A percentile compares a stretch with the other conserved stretches of the same genome.
Evolutionary conservation across 371 early-diverging fungal genomes (phyloP).

Genomic region (Aphelidium insulamus): DNA sequence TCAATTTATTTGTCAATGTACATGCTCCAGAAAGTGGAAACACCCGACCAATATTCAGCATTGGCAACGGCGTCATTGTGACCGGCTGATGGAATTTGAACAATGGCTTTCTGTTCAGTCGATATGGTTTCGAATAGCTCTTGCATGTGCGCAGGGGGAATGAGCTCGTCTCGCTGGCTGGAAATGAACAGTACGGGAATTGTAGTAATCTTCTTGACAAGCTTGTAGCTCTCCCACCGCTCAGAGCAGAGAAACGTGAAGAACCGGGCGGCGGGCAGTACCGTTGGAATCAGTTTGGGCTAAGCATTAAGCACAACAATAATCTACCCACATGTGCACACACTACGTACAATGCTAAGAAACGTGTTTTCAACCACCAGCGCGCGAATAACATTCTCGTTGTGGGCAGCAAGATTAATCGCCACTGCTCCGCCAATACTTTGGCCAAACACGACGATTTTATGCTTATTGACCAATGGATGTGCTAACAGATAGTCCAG

Average conservation of each 20-base stretch:
- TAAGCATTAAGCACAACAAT: constrained; percentile 5
- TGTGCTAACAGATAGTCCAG: constrained; percentile 55
- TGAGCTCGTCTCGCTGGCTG: constrained; percentile 58
- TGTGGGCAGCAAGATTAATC: constrained; percentile 53
- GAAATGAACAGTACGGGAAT: constrained; percentile 67
- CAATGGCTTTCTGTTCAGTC: no score
- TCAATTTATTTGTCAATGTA: no score
- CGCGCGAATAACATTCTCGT: constrained; percentile 48
- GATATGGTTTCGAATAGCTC: constrained; percentile 40
- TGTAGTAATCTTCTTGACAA: constrained; percentile 35
- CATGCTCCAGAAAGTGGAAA: no score
- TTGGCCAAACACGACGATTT: constrained; percentile 75
- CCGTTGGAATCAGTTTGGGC: constrained; percentile 65
- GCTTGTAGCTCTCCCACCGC: constrained; percentile 58
- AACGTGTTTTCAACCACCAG: constrained; percentile 90
- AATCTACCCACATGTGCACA: neutral
- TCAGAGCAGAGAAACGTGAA: constrained; percentile 66
- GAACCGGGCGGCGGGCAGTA: constrained; percentile 46
- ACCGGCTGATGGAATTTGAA: no score
- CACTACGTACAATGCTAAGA: constrained; percentile 39
- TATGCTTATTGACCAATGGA: constrained; percentile 38
- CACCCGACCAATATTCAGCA: no score
- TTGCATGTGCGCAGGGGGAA: constrained; percentile 72
- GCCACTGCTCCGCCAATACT: constrained; percentile 95
- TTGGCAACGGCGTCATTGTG: no score